Evolutionary conservation across 2,329 filamentous ascomycete genomes (phyloP), one percentile per base, ranked within the genome.

Genomic region (Penicillium brevicompactum): DNA sequence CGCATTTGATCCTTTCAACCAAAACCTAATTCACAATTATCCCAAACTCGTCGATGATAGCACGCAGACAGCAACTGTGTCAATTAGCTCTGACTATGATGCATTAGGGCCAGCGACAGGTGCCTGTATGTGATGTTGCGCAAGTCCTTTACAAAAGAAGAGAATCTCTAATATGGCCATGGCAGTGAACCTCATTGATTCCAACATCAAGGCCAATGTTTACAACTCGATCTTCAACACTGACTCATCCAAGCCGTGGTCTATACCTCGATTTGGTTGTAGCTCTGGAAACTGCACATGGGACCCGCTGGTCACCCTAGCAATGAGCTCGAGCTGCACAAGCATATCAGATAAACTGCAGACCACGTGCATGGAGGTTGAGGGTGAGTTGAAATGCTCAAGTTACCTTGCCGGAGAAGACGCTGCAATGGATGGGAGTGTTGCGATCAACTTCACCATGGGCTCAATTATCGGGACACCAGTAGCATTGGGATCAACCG

Each of bases 1-100:
- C n/a, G 57, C 46, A 9, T 56, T 59, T n/a, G 57, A 59, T 5
- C 57, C 59, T 0, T 62, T 62, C 41, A 49, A 42, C 7, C 59
- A 62, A 30, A 59, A 59, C 43, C 46, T 59, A 9, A 40, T 59
- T 8, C 52, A 47, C 21, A 57, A 59, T 10, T 53, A 47, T 16
- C 43, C 50, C 2, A 46, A 49, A 16, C n/a, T 40, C 8, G 47
- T 51, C 1, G 34, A 24, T 6, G 50, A 57, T 53, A 4, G 9
- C n/a, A 48, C 44, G 6, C 42, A 59, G 21, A 37, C 16, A 11
- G 50, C 47, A 7, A 9, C 49, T 14, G 18, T 59, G n/a, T 16
- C 37, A 5, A 16, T n/a, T 11, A 16, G 14, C 37, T 38, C n/a
- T 16, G n/a, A n/a, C 7, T 38, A 18, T 16, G 9, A n/a, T 5